Evolutionary conservation across 257 asterid genomes (phyloP).

Genomic region (Nyctanthes arbortristis): DNA sequence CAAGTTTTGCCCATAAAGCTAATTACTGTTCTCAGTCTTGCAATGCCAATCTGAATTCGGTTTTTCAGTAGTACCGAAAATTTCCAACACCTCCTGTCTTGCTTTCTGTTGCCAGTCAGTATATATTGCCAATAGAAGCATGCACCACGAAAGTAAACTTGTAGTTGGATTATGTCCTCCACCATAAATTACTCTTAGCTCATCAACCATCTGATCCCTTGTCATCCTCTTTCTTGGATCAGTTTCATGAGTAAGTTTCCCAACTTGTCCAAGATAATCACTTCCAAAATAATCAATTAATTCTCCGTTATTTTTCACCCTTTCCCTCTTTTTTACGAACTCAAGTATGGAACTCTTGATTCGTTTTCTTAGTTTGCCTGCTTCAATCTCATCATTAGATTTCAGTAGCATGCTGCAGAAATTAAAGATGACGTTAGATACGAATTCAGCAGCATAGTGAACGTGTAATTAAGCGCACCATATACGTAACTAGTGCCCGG

Average conservation of each 20-base stretch:
- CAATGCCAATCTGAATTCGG: too few species aligned
- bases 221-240: conserved; percentile 44
- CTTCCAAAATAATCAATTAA: conserved; percentile 30
- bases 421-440: neutral
- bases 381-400: too few species aligned
- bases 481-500: too few species aligned
- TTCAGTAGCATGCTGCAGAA: too few species aligned
- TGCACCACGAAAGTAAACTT: conserved; percentile 50
- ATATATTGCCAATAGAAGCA: too few species aligned
- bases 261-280: too few species aligned
- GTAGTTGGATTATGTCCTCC: conserved; percentile 53
- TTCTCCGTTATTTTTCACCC: conserved; percentile 13
- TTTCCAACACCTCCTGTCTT: conserved; percentile 42
- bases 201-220: conserved; percentile 47
- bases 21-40: conserved; percentile 51
- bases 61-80: conserved; percentile 30
- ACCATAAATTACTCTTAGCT: conserved; percentile 40
- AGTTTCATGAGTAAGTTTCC: too few species aligned
- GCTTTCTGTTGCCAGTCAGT: conserved; percentile 49
- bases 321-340: conserved; percentile 42
- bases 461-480: too few species aligned
- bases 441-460: too few species aligned
- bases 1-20: too few species aligned
- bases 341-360: conserved; percentile 51
- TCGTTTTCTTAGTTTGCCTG: conserved; percentile 33